phyloP scores from a whole-genome alignment of 78 protist species.

The Acrasis kona region DNA sequence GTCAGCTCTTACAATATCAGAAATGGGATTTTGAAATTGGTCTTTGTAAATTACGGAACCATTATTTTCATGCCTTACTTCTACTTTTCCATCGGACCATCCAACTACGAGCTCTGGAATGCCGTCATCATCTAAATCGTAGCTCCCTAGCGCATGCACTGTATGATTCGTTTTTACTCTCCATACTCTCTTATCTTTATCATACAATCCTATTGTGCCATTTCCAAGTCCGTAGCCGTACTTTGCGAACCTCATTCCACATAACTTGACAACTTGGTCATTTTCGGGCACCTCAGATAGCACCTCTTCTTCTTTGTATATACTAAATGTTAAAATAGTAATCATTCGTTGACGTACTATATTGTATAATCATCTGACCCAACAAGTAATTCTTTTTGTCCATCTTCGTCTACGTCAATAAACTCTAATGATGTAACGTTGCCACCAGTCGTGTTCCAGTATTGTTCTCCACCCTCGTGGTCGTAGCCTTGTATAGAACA shows the following conservation, averaged over 20 bases:
- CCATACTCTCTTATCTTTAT: constrained; percentile 16
- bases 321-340: too few relatives aligned
- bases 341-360: too few relatives aligned
- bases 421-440: constrained; percentile 28
- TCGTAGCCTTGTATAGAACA: constrained; percentile 46
- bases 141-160: not conserved
- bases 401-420: constrained; percentile 4
- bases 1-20: constrained; percentile 29
- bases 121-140: constrained; percentile 51
- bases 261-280: not conserved
- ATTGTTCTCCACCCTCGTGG: constrained; percentile 20
- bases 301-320: constrained; percentile 28
- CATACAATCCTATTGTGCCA: constrained; percentile 53
- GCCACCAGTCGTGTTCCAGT: constrained; percentile 43
- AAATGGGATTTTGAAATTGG: not conserved
- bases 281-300: constrained; percentile 20
- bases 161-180: constrained; percentile 20
- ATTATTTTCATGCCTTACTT: constrained; percentile 7
- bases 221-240: constrained; percentile 33
- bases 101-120: constrained; percentile 33
- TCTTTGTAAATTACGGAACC: constrained; percentile 42
- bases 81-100: constrained; percentile 29
- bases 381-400: constrained; percentile 23
- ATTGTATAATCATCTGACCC: constrained; percentile 44
- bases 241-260: not conserved